Base-by-base conservation (phyloP, 1,139 yeast species). In the Lodderomyces margitis region DNA sequence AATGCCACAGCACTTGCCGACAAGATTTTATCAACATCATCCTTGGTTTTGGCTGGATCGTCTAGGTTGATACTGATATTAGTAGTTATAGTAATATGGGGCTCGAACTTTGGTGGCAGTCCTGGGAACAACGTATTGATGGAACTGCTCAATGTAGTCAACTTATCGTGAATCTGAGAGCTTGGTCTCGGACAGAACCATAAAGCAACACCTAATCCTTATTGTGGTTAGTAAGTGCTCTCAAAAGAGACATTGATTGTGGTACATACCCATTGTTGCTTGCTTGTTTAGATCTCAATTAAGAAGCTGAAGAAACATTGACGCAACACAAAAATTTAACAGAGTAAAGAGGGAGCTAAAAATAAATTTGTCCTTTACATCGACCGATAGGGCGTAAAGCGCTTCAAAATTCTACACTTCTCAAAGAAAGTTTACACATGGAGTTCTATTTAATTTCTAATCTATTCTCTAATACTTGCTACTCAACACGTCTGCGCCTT, bases 41-140 rank as follows among this genome's bases (percentile, higher is more conserved):
- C 77, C 27, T 72, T 70, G 11, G 75, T 69, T 35, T 70, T 63
- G 10, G 50, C 59, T 17, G 63, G 52, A 41, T 71, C 64, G 5
- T 59, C 61, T 46, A 66, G 50, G 43, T 67, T 63, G 32, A 81
- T 66, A 3, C 62, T 63, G 27, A 86, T 66, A 45, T 80, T 75
- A 21, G 88, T 74, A 2, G 91, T 80, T 28, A 87, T 72, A 2
- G 95, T 87, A 33, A 87, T 73, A 57, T 87, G 95, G 4, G 95
- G 95, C 45, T 80, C 86, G 51, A 86, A 82, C 33, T 56, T 58
- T 2, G 78, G 76, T 4, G 83, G 80, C 21, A 83, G 83, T 37
- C 81, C 85, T 12, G 87, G 87, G 55, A 86, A 84, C 19, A 85
- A 63, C 1, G 92, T 83, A 43, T 75, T 76, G 35, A 87, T 60